These are phyloP conservation scores for Saccharomyces pastorianus DNA, from an alignment of 1,139 yeast species.

Conservation along the genomic window DNA sequence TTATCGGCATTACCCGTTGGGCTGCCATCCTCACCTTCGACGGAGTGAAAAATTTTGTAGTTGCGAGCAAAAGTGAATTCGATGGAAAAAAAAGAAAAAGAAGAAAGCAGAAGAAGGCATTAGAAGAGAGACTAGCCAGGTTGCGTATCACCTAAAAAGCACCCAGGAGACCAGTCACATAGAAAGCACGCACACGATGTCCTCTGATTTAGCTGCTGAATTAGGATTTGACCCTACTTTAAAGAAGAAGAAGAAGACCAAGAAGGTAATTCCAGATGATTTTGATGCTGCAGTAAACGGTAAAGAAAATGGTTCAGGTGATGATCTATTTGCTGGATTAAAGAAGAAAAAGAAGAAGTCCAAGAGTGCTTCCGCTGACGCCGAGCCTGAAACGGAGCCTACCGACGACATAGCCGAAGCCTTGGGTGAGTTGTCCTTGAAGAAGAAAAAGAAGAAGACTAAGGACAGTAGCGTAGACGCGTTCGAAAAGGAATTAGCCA, in stretches of 20 bases:
- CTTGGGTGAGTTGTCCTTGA: constrained; percentile 68
- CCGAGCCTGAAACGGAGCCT: constrained; percentile 33
- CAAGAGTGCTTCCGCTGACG: constrained; percentile 30
- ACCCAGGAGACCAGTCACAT: not conserved
- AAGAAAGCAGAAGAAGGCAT: constrained; percentile 6
- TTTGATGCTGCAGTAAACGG: constrained; percentile 24
- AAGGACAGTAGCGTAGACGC: constrained; percentile 57
- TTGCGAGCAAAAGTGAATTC: constrained; percentile 13
- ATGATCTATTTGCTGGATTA: constrained; percentile 41
- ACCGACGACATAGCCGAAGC: constrained; percentile 53
- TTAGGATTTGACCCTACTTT: constrained; percentile 70
- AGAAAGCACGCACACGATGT: constrained; percentile 11
- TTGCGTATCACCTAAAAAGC: not conserved
- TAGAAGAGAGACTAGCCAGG: constrained; percentile 3
- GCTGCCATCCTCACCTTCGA: constrained; percentile 63
- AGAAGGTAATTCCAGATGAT: constrained; percentile 34
- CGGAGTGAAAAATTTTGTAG: constrained; percentile 63
- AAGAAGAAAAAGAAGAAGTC: constrained; percentile 45
- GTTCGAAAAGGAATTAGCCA: constrained; percentile 81
- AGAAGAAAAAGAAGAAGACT: constrained; percentile 70
- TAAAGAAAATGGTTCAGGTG: constrained; percentile 28
- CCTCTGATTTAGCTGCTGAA: constrained; percentile 38
- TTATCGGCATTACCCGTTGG: constrained; percentile 34
- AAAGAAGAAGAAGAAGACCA: constrained; percentile 79
- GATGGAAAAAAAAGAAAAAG: constrained; percentile 20